Evolutionary conservation across 345 rosid species (phyloP), one percentile per base, ranked within the genome.

Genomic region (Carallia pectinifolia): DNA sequence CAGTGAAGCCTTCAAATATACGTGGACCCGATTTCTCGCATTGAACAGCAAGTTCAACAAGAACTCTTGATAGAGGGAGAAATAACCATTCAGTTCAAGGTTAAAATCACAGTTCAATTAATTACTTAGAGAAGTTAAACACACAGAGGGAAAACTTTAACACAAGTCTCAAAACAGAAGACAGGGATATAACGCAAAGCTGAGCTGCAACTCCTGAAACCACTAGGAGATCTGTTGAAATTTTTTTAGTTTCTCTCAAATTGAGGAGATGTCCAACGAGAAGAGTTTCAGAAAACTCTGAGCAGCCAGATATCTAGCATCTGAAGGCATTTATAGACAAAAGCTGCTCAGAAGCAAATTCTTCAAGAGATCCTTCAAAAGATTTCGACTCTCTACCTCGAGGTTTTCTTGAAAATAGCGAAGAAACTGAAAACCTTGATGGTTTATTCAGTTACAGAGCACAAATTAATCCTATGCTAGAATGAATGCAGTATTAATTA

Each of bases 21-120:
- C 86, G 89, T 1, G 85, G 89, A 56, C 97, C 99, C 47, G 87
- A 85, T 82, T 85, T 83, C 86, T 90, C 87, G 44, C 99, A 95
- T 23, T 93, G 90, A 76, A 92, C 69, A 58, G 99, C 92, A 74
- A 95, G 92, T 69, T 92, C 93, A 50, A 89, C 82, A 71, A 83
- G 34, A 74, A 84, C 86, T 79, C 99, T 92, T 81, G 64, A 60
- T 72, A 38, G 3, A 64, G 36, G 37, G 58, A 48, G 31, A 77
- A 76, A 58, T 18, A 52, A 66, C 34, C 37, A 65, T 30, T 53
- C 7, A 62, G 39, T 68, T 48, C 65, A 72, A 67, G 19, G 68
- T 66, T 37, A 10, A 64, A 66, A 53, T 18, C 6, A 38, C 55
- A 53, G 18, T 65, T 77, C 38, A 40, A 65, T 52, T n/a, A 56